These are phyloP conservation scores for Pelomyxa schiedti DNA, from an alignment of 78 protist genomes.

Conservation along the genomic window DNA sequence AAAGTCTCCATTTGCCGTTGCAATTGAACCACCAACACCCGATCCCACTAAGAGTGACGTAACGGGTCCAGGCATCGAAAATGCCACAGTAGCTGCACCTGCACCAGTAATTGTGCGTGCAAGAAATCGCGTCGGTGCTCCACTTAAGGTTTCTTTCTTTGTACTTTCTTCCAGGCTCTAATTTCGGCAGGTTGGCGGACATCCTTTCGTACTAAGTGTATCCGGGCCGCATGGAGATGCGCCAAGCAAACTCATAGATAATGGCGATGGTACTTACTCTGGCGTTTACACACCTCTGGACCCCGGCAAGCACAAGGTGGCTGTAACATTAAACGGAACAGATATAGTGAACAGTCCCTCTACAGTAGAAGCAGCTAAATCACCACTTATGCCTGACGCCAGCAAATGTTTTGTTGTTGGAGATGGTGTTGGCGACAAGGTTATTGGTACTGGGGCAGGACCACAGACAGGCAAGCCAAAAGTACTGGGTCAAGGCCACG, in stretches of 20 bases:
- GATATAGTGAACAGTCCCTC: conserved; percentile 44
- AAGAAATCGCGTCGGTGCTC: conserved; percentile 25
- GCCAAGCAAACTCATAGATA: conserved; percentile 27
- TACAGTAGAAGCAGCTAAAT: conserved; percentile 5
- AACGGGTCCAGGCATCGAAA: conserved; percentile 52
- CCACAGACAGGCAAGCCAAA: no score
- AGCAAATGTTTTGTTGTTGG: no score
- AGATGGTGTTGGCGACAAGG: no score
- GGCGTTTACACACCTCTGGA: conserved; percentile 43
- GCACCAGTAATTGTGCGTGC: conserved; percentile 50
- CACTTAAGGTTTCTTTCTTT: no score
- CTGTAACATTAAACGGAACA: conserved; percentile 39
- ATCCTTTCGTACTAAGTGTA: conserved; percentile 36
- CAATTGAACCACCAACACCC: conserved; percentile 31
- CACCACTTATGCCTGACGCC: background rate
- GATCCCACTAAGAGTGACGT: conserved; percentile 26
- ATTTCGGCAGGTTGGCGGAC: no score
- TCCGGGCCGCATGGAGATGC: conserved; percentile 43
- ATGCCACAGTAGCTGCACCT: conserved; percentile 30
- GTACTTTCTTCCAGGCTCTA: no score
- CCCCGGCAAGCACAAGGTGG: conserved; percentile 37
- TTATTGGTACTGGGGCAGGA: no score
- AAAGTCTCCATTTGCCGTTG: conserved; percentile 35
- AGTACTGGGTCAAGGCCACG: no score
- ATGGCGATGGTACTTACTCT: conserved; percentile 59